These are phyloP conservation scores for Tilletia walkeri DNA, from an alignment of 1,284 basidiomycete species.

Conservation along the genomic window DNA sequence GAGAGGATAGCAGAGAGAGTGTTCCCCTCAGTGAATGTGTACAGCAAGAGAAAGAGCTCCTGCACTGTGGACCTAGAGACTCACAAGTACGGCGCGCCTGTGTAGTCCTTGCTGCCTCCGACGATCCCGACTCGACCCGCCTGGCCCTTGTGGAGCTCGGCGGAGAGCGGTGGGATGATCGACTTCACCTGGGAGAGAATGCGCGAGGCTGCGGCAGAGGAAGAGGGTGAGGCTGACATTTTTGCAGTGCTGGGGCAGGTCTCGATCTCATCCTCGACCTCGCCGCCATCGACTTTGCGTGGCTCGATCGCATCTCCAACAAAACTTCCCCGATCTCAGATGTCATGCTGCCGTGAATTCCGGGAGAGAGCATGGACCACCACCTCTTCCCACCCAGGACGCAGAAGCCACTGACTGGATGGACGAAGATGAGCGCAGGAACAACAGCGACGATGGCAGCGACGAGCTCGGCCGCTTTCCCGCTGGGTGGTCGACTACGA, in stretches of 20 bases:
- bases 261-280: not conserved
- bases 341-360: too few relatives aligned
- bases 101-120: slow-evolving; percentile 89
- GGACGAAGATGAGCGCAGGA: too few relatives aligned
- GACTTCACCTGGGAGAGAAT: slow-evolving; percentile 61
- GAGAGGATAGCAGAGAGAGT: too few relatives aligned
- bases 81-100: slow-evolving; percentile 85
- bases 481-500: not conserved
- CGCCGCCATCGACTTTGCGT: not conserved
- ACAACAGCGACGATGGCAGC: not conserved
- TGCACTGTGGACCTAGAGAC: not conserved
- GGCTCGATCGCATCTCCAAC: not conserved
- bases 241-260: not conserved
- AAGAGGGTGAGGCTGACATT: slow-evolving; percentile 8
- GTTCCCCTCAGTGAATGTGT: not conserved
- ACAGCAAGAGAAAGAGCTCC: too few relatives aligned
- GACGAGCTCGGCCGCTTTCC: not conserved
- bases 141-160: slow-evolving; percentile 89
- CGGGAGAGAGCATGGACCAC: too few relatives aligned
- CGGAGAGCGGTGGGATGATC: slow-evolving; percentile 79
- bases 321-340: too few relatives aligned
- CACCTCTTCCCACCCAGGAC: too few relatives aligned
- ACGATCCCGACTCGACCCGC: slow-evolving; percentile 91
- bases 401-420: too few relatives aligned
- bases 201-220: not conserved